Base-by-base conservation (phyloP, 2,329 filamentous ascomycete species). In the Pezicula radicicola region DNA sequence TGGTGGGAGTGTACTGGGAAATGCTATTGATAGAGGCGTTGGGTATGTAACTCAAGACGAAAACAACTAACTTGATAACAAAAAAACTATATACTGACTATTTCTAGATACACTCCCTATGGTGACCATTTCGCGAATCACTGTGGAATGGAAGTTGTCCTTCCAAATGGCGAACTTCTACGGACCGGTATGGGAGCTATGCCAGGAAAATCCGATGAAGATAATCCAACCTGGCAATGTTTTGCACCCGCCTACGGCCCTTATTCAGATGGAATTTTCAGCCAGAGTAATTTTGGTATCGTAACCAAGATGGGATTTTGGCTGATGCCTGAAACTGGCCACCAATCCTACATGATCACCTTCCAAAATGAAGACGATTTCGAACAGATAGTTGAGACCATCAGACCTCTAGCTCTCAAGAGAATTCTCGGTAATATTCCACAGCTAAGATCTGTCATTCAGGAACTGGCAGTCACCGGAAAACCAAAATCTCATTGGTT, bases 291-390 rank as follows among this genome's bases (percentile, higher is more conserved):
- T 54, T 70, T 78, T 30, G 78, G 77, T 33, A 75, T 80, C 36
- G 74, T 79, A 7, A 78, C 76, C 3, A 80, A 81, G 63, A 76
- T 81, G 71, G 78, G 78, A 0, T 70, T 80, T 41, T 73, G 70
- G 65, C 66, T 81, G 36, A 80, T 81, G 78, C 73, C 74, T 0
- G 77, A 77, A 28, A 75, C 75, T 0, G 75, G 72, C 6, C 75
- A 74, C 52, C 73, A 78, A 63, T 65, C 64, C 6, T 70, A 70
- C 41, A 56, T 71, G 49, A 66, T 72, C 56, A 78, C 75, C 0
- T 74, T 80, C 39, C 71, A 72, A 0, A 68, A 67, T 33, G 76
- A 79, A 33, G 73, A 77, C 36, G 74, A 80, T 53, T 69, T 80
- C 7, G 65, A 72, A 9, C 66, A 74, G 39, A 67, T 75, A 36